Evolutionary conservation across 768 basidiomycete species (phyloP).

Genomic region (Collybia nuda): DNA sequence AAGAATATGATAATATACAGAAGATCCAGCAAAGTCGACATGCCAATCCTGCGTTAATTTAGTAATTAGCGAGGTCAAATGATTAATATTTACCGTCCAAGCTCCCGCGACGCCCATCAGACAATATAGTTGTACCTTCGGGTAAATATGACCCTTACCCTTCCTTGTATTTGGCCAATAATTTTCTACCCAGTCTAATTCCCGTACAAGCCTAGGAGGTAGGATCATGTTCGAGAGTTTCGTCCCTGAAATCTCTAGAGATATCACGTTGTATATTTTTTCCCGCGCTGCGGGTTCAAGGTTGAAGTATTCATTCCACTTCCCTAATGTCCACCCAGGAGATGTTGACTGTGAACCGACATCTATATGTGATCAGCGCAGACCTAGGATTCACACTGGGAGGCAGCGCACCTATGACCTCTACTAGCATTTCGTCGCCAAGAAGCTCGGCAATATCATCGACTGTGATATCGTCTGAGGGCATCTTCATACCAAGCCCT

Average conservation of each 20-base stretch:
- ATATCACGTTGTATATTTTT: constrained; percentile 94
- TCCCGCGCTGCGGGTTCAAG: constrained; percentile 67
- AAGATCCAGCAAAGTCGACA: constrained; percentile 95
- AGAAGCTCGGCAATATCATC: constrained; percentile 78
- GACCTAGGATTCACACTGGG: not conserved
- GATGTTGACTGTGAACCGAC: constrained; percentile 85
- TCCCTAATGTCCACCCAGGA: constrained; percentile 85
- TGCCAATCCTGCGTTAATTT: constrained; percentile 84
- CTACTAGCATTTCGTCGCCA: constrained; percentile 76
- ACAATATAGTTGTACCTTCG: constrained; percentile 95
- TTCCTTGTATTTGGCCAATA: constrained; percentile 86
- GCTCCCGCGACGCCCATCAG: constrained; percentile 93
- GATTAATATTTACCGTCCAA: constrained; percentile 75
- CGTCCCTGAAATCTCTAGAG: constrained; percentile 89
- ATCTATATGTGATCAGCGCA: constrained; percentile 42
- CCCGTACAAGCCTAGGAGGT: constrained; percentile 82
- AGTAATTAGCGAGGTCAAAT: constrained; percentile 1
- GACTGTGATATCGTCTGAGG: constrained; percentile 66
- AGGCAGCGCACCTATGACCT: constrained; percentile 78
- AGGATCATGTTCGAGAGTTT: constrained; percentile 73
- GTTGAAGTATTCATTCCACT: constrained; percentile 89
- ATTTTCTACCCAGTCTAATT: constrained; percentile 96
- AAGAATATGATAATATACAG: constrained; percentile 96
- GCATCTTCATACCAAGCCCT: constrained; percentile 91
- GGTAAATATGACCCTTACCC: constrained; percentile 73